Evolutionary conservation across 306 rosid species (phyloP).

Genomic region (Arachis hypogaea): DNA sequence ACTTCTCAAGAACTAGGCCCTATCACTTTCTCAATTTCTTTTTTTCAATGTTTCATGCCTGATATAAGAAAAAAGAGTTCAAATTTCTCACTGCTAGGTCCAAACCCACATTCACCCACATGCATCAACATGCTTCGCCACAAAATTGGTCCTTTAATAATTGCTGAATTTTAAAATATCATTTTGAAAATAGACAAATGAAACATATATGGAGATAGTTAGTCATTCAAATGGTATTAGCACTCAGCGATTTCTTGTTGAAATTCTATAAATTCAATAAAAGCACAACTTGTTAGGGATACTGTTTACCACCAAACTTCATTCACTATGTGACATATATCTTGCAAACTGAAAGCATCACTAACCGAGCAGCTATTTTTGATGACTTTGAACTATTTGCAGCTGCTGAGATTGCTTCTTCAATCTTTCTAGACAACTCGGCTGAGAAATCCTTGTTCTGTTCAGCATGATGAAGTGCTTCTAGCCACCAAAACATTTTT

Average conservation of each 20-base stretch:
- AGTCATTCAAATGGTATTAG: conserved; percentile 4
- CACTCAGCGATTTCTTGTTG: conserved; percentile 9
- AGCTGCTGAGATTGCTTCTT: conserved; percentile 77
- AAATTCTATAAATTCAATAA: conserved; percentile 16
- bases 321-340: conserved; percentile 25
- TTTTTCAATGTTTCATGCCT: too few species aligned
- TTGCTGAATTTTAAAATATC: too few species aligned
- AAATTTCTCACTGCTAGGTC: too few species aligned
- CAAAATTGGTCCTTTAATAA: too few species aligned
- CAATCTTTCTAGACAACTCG: conserved; percentile 83
- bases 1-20: too few species aligned
- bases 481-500: conserved; percentile 80
- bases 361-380: conserved; percentile 70
- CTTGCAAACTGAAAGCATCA: conserved; percentile 33
- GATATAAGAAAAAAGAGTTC: too few species aligned
- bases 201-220: not conserved
- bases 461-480: conserved; percentile 83
- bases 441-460: conserved; percentile 67
- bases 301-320: conserved; percentile 21
- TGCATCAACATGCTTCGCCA: too few species aligned
- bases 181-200: not conserved
- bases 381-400: conserved; percentile 63
- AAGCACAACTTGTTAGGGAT: conserved; percentile 29
- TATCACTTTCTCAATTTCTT: too few species aligned
- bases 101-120: too few species aligned